Percentiles rank a stretch among this genome's conserved stretches.
These are phyloP conservation scores for Exophiala calicioides DNA, from an alignment of 2,329 filamentous ascomycete species.

Conservation along the genomic window DNA sequence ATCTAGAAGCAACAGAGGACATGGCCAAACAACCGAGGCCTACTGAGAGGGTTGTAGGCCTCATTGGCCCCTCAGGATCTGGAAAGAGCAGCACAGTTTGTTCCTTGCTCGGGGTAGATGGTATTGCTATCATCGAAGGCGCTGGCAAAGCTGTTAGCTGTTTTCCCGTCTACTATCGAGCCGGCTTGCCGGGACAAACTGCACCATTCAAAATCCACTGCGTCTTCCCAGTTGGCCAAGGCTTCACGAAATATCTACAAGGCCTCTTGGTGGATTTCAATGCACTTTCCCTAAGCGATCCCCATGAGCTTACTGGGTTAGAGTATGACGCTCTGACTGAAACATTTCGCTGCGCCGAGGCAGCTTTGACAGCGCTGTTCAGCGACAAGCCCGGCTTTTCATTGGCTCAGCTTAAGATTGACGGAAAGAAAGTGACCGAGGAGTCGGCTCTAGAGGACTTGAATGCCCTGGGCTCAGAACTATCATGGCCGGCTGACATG, in stretches of 20 bases:
- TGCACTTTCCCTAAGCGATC: background rate
- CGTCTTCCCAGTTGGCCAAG: background rate
- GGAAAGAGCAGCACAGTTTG: slow-evolving; percentile 14
- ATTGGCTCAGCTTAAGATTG: no score
- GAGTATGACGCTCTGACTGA: background rate
- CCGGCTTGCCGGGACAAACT: background rate
- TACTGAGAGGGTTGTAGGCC: slow-evolving; percentile 3
- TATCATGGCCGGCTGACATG: slow-evolving; percentile 7
- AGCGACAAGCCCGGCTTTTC: no score
- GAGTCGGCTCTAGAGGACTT: background rate
- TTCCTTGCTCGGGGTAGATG: slow-evolving; percentile 2
- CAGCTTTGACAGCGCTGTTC: slow-evolving; percentile 1
- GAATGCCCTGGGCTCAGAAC: no score
- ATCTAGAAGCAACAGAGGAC: background rate
- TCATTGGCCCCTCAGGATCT: slow-evolving; percentile 7
- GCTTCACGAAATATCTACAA: background rate
- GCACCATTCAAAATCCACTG: slow-evolving; percentile 3
- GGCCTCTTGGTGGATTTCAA: background rate
- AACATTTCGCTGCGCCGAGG: background rate
- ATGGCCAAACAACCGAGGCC: background rate
- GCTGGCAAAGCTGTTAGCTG: slow-evolving; percentile 7
- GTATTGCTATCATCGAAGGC: slow-evolving; percentile 5
- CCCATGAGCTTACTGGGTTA: background rate
- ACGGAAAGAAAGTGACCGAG: background rate
- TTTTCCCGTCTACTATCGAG: slow-evolving; percentile 9